A percentile compares a stretch with the other conserved stretches of the same genome.
These are phyloP conservation scores for Theileria parva DNA, from an alignment of 169 alveolate species.

Conservation along the genomic window DNA sequence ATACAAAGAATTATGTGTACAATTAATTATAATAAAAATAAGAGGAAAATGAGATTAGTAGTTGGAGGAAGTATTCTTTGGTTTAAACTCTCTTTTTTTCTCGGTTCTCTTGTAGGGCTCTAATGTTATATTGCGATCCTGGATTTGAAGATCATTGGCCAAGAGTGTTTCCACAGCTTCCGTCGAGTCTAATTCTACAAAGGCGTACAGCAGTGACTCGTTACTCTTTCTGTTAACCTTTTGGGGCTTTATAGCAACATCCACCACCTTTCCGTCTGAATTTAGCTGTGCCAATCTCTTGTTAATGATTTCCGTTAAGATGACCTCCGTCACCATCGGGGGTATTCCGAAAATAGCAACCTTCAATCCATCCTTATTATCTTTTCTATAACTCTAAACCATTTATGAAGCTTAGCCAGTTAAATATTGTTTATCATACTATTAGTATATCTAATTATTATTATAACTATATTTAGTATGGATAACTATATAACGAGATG, in stretches of 20 bases:
- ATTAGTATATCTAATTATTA: too few species aligned
- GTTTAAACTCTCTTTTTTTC: neutral
- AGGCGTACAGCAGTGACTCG: constrained; percentile 30
- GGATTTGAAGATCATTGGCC: constrained; percentile 23
- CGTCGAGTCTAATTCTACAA: constrained; percentile 36
- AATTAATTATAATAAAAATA: too few species aligned
- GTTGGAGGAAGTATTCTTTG: neutral
- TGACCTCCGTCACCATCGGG: constrained; percentile 31
- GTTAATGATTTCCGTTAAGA: constrained; percentile 26
- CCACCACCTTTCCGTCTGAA: constrained; percentile 29
- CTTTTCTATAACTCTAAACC: constrained; percentile 1
- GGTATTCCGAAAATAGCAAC: constrained; percentile 60
- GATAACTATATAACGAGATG: neutral
- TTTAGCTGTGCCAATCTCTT: constrained; percentile 23
- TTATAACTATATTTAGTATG: neutral
- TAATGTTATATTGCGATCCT: constrained; percentile 29
- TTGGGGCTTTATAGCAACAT: constrained; percentile 6
- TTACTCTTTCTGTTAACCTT: constrained; percentile 20
- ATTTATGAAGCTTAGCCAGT: too few species aligned
- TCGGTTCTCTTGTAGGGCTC: constrained; percentile 47
- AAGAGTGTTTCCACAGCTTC: constrained; percentile 46
- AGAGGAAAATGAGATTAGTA: neutral
- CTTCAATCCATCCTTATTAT: constrained; percentile 25
- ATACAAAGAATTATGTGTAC: too few species aligned
- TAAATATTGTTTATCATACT: too few species aligned